A percentile compares a stretch with the other conserved stretches of the same genome.
Conservation (phyloP, 768 basidiomycete genomes). For the Trichaptum fuscoviolaceum region DNA sequence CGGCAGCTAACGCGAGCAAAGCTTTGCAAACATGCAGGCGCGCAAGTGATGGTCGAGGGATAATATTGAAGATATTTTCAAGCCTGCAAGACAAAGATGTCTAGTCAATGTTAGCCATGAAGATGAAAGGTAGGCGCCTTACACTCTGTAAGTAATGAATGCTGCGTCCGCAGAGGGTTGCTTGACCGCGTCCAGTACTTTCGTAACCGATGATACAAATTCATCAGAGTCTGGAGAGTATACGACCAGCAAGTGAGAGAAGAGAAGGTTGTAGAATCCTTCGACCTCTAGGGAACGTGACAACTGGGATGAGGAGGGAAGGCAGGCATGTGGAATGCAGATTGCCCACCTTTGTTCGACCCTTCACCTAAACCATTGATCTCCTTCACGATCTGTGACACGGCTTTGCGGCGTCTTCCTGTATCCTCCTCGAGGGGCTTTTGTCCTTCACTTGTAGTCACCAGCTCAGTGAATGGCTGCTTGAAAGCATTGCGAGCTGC, state of each 20-base stretch:
- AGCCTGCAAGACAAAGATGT: slow-evolving; percentile 37
- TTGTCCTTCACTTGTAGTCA: slow-evolving; percentile 46
- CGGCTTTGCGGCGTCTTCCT: slow-evolving; percentile 44
- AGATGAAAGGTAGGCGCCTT: slow-evolving; percentile 21
- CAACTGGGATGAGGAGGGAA: background rate
- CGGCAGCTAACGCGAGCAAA: slow-evolving; percentile 53
- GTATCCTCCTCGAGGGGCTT: slow-evolving; percentile 52
- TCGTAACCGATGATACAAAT: slow-evolving; percentile 37
- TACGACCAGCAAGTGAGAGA: slow-evolving; percentile 62
- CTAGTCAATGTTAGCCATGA: background rate
- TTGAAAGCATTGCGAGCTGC: slow-evolving; percentile 60
- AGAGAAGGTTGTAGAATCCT: slow-evolving; percentile 83
- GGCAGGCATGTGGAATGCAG: slow-evolving; percentile 8
- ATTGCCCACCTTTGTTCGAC: slow-evolving; percentile 60
- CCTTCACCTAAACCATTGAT: slow-evolving; percentile 72
- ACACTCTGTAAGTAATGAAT: slow-evolving; percentile 72
- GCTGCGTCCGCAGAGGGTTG: slow-evolving; percentile 44
- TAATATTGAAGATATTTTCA: slow-evolving; percentile 77
- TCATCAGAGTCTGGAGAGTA: slow-evolving; percentile 52
- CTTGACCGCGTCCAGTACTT: slow-evolving; percentile 29
- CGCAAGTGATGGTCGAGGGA: slow-evolving; percentile 59
- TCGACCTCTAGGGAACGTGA: slow-evolving; percentile 54
- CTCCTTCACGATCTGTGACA: slow-evolving; percentile 56
- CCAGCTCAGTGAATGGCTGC: slow-evolving; percentile 58
- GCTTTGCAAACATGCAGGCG: slow-evolving; percentile 58